These are phyloP conservation scores for Coniosporium tulheliwenetii DNA, from an alignment of 2,329 filamentous ascomycete genomes.

Conservation along the genomic window DNA sequence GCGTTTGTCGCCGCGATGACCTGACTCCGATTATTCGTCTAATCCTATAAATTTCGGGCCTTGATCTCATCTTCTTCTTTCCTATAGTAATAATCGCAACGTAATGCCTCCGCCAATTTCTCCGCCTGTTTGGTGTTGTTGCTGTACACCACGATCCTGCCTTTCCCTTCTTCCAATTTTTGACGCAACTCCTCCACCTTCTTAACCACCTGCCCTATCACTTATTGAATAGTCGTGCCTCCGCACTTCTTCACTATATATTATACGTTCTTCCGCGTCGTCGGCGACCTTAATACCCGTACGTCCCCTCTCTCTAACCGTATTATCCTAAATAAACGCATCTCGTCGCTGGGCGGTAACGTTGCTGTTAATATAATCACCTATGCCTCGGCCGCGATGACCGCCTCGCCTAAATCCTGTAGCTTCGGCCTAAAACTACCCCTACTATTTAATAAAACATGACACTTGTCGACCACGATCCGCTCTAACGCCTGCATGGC, in stretches of 20 bases:
- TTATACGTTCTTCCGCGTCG: no score
- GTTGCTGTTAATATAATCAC: background rate
- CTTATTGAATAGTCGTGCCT: no score
- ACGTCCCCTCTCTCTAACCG: conserved; percentile 6
- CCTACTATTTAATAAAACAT: background rate
- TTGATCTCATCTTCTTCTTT: no score
- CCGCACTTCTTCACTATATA: no score
- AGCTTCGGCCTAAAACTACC: background rate
- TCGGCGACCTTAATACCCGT: no score
- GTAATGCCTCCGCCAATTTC: background rate
- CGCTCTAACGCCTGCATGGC: conserved; percentile 7
- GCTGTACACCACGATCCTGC: background rate
- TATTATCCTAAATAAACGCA: no score
- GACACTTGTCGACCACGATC: conserved; percentile 1
- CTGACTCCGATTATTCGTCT: no score
- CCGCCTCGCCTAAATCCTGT: background rate
- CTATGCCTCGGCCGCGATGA: background rate
- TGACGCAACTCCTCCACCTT: no score
- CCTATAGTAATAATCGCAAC: background rate
- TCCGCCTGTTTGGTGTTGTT: background rate
- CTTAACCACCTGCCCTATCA: no score
- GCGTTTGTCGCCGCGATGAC: background rate
- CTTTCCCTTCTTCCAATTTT: no score
- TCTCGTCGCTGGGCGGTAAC: background rate
- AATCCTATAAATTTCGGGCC: no score